Conservation (phyloP, 306 rosid genomes). For the Dryas drummondii region DNA sequence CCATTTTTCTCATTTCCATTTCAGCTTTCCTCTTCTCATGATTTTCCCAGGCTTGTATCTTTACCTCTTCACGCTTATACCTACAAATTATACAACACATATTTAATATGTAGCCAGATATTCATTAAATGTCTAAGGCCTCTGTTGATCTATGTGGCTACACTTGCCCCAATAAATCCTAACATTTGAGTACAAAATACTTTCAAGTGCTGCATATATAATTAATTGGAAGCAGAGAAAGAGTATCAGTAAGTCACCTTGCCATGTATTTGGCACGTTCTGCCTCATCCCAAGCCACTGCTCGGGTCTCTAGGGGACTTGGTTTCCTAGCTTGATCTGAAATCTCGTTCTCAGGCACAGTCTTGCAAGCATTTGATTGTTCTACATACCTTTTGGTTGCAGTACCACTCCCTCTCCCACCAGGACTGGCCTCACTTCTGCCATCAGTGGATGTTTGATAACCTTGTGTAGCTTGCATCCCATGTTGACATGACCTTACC, state of each 20-base stretch:
- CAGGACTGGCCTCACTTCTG: constrained; percentile 25
- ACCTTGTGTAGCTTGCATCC: constrained; percentile 37
- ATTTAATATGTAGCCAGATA: not conserved
- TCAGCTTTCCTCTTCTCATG: constrained; percentile 95
- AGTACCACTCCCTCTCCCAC: constrained; percentile 29
- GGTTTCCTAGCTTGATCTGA: constrained; percentile 48
- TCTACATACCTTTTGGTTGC: constrained; percentile 39
- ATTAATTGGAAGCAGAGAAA: constrained; percentile 2
- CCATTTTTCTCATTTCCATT: constrained; percentile 89
- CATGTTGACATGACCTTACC: constrained; percentile 47
- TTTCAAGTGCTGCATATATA: constrained; percentile 1
- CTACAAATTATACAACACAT: constrained; percentile 37
- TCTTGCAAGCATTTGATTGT: constrained; percentile 42
- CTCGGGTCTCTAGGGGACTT: constrained; percentile 70
- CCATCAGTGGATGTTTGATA: constrained; percentile 29
- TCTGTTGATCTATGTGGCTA: not conserved
- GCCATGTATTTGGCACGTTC: constrained; percentile 90
- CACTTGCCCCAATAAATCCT: not conserved
- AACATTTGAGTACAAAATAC: constrained; percentile 21
- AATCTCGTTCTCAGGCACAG: constrained; percentile 30
- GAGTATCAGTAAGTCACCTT: constrained; percentile 42
- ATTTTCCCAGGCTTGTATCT: constrained; percentile 95
- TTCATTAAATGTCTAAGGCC: too few relatives aligned
- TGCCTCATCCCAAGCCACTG: constrained; percentile 97
- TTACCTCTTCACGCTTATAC: constrained; percentile 94